Percentiles rank a stretch among this genome's conserved stretches.
Conservation (phyloP, 1,139 yeast genomes). For the Lodderomyces orthopsilosis region DNA sequence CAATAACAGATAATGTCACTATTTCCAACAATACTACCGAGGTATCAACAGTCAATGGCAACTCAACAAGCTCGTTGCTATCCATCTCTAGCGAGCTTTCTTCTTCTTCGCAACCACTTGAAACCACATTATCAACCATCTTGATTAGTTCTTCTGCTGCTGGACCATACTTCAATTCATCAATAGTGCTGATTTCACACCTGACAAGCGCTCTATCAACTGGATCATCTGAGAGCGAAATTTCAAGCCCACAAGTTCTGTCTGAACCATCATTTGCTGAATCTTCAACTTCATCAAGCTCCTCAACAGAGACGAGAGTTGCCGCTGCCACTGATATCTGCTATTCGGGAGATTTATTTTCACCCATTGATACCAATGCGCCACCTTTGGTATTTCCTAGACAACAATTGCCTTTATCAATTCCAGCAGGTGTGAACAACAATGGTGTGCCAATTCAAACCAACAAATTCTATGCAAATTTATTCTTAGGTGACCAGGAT, state of each 20-base stretch:
- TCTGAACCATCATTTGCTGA: not conserved
- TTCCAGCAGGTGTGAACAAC: conserved; percentile 48
- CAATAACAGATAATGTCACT: conserved; percentile 13
- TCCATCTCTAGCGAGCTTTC: not conserved
- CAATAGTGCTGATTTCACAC: not conserved
- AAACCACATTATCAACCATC: conserved; percentile 2
- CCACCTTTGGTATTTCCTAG: conserved; percentile 52
- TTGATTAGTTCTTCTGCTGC: not conserved
- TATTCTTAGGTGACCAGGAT: conserved; percentile 64
- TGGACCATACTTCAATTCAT: conserved; percentile 1
- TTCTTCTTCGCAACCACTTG: not conserved
- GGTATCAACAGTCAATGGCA: not conserved
- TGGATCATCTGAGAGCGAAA: not conserved
- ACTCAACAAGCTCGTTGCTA: not conserved
- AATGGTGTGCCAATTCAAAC: conserved; percentile 60
- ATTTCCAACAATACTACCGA: conserved; percentile 7
- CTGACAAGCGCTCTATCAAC: not conserved
- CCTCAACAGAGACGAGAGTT: not conserved
- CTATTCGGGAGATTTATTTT: conserved; percentile 43
- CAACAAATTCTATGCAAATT: conserved; percentile 80
- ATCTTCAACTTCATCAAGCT: conserved; percentile 1
- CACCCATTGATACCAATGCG: conserved; percentile 43
- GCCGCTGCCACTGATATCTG: conserved; percentile 13
- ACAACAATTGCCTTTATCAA: conserved; percentile 47
- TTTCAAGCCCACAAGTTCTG: not conserved